Evolutionary conservation across 768 basidiomycete species (phyloP).

Genomic region (Sporobolomyces pararoseus): DNA sequence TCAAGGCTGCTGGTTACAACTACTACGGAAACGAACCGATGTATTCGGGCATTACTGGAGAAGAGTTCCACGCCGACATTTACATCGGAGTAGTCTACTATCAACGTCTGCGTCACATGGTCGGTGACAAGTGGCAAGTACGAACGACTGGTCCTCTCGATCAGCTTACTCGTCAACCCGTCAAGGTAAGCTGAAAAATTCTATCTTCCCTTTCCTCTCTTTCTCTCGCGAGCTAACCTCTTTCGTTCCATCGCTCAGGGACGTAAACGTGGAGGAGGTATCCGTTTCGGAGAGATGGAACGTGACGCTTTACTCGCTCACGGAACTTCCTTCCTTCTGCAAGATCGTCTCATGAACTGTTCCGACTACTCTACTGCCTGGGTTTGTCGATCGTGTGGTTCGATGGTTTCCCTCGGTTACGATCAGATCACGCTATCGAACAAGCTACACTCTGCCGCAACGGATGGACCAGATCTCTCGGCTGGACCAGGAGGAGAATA

Average conservation of each 20-base stretch:
- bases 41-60: slow-evolving; percentile 98
- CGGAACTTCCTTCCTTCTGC: slow-evolving; percentile 94
- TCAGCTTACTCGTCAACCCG: slow-evolving; percentile 89
- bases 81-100: slow-evolving; percentile 99
- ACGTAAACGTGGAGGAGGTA: slow-evolving; percentile 95
- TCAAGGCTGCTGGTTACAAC: slow-evolving; percentile 90
- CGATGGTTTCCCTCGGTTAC: slow-evolving; percentile 90
- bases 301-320: slow-evolving; percentile 97
- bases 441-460: slow-evolving; percentile 32
- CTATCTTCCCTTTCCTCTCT: slow-evolving; percentile 5
- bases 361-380: slow-evolving; percentile 99
- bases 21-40: slow-evolving; percentile 99
- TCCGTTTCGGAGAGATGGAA: slow-evolving; percentile 99
- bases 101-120: slow-evolving; percentile 98
- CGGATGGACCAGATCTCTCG: slow-evolving; percentile 52
- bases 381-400: slow-evolving; percentile 96
- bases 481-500: slow-evolving; percentile 78
- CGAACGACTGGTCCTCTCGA: slow-evolving; percentile 97
- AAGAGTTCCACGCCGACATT: slow-evolving; percentile 98
- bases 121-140: slow-evolving; percentile 98
- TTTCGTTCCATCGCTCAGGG: slow-evolving; percentile 70
- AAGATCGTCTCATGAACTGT: slow-evolving; percentile 99
- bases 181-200: slow-evolving; percentile 77
- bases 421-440: slow-evolving; percentile 72
- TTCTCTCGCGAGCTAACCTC: not conserved